Percentiles rank a stretch among this genome's conserved stretches.
phyloP scores from a whole-genome alignment of 495 filamentous ascomycete species.

The Lentithecium fluviatile region DNA sequence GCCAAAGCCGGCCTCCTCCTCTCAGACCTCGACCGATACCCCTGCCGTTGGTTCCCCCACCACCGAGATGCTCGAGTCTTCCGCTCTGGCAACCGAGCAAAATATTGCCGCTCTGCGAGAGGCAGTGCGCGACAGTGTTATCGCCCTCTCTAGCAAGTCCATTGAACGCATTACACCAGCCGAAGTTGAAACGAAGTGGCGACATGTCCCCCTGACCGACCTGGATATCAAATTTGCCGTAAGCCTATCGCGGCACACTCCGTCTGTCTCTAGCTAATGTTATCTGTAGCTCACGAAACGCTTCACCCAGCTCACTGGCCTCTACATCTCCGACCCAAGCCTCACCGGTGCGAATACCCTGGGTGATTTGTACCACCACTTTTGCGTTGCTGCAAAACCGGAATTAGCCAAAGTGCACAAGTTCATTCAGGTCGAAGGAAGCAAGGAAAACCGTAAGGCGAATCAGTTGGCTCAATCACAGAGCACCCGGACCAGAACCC shows the following conservation, averaged over 20 bases:
- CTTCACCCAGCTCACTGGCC: slow-evolving; percentile 72
- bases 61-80: background rate
- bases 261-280: slow-evolving; percentile 14
- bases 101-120: background rate
- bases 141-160: slow-evolving; percentile 1
- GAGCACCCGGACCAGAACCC: background rate
- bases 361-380: slow-evolving; percentile 39
- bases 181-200: slow-evolving; percentile 46
- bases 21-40: background rate
- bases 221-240: slow-evolving; percentile 70
- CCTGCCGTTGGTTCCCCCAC: background rate
- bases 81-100: background rate
- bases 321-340: slow-evolving; percentile 65
- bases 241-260: slow-evolving; percentile 43
- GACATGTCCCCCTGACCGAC: slow-evolving; percentile 55
- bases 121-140: background rate
- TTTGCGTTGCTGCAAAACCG: slow-evolving; percentile 56
- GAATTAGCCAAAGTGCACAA: slow-evolving; percentile 58
- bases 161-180: slow-evolving; percentile 12
- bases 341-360: slow-evolving; percentile 56
- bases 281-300: slow-evolving; percentile 67
- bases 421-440: slow-evolving; percentile 40
- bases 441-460: background rate
- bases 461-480: background rate
- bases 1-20: background rate